Evolutionary conservation across 2,329 filamentous ascomycete genomes (phyloP), one percentile per base, ranked within the genome.

Genomic region (Sporothrix pseudoabietina): DNA sequence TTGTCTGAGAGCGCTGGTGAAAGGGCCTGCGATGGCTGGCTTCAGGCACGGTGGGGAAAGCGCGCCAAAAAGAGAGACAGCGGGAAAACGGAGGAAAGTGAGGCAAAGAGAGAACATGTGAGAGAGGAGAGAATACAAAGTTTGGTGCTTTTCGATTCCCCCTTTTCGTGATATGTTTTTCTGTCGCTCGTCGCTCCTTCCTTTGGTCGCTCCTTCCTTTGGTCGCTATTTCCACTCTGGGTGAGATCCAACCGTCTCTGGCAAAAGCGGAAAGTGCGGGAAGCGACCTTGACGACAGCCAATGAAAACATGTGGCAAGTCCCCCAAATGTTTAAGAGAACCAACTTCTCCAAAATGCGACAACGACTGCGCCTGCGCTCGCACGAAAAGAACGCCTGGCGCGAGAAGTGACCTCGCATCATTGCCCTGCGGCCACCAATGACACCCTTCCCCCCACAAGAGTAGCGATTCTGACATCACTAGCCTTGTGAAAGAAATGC

Each of bases 271-370:
- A 44, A 35, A 44, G 75, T 77, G 78, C 76, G 78, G 78, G 78
- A 79, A 77, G 76, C 65, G 72, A 44, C 26, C 14, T 44, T 65
- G 59, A 63, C 59, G 77, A 76, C 76, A 79, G 74, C 74, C 76
- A 77, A 76, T 78, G 72, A n/a, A 73, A 66, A 65, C 44, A 66
- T 52, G 52, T 69, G 72, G 75, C 78, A 77, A 79, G 78, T 47
- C 19, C 49, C 41, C 59, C 10, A 44, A 65, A 35, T 35, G 35
- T 49, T 10, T 39, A 49, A n/a, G 32, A 47, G 8, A 9, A 41
- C 57, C 61, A 52, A 14, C 44, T 35, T 7, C 44, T 26, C 44
- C 39, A 26, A 66, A 52, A 52, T 35, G 41, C 65, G 8, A 68
- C 44, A 10, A 35, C 44, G 22, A 52, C 30, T 52, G 63, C 22